These are phyloP conservation scores for Metarhizium anisopliae DNA, from an alignment of 2,329 filamentous ascomycete genomes.

Conservation along the genomic window DNA sequence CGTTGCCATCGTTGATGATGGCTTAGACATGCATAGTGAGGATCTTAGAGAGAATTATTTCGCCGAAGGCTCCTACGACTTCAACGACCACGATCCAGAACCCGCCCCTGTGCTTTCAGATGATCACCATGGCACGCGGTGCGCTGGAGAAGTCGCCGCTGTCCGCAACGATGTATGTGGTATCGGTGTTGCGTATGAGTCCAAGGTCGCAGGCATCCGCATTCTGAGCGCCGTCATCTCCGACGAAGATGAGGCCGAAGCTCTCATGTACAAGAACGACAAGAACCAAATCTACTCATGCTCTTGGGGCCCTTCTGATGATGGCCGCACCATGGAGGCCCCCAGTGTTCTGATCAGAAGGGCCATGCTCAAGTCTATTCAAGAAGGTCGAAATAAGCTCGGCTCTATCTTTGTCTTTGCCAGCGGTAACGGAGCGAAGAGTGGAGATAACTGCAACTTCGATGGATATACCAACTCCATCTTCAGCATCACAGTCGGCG, in stretches of 20 bases:
- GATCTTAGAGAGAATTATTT: constrained; percentile 94
- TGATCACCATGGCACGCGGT: constrained; percentile 86
- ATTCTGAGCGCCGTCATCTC: constrained; percentile 87
- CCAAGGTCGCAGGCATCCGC: constrained; percentile 81
- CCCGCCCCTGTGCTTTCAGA: constrained; percentile 77
- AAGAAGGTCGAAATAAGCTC: constrained; percentile 72
- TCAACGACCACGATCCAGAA: constrained; percentile 75
- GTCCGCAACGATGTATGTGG: constrained; percentile 90
- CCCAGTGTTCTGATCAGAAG: constrained; percentile 80
- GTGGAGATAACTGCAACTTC: constrained; percentile 96
- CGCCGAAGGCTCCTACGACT: constrained; percentile 86
- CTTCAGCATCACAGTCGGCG: constrained; percentile 94
- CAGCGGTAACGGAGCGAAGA: constrained; percentile 77
- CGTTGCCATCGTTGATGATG: constrained; percentile 92
- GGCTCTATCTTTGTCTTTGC: constrained; percentile 96
- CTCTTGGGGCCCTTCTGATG: constrained; percentile 95
- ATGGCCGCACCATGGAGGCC: constrained; percentile 87
- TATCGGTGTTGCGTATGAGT: constrained; percentile 90
- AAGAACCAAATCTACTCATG: constrained; percentile 97
- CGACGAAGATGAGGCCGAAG: constrained; percentile 84
- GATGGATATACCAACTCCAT: constrained; percentile 99
- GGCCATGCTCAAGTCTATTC: constrained; percentile 87
- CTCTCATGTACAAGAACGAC: constrained; percentile 87
- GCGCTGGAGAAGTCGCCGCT: constrained; percentile 87
- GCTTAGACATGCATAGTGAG: constrained; percentile 88